phyloP scores from a whole-genome alignment of 495 filamentous ascomycete species.

The Symbiotaphrina buchneri region DNA sequence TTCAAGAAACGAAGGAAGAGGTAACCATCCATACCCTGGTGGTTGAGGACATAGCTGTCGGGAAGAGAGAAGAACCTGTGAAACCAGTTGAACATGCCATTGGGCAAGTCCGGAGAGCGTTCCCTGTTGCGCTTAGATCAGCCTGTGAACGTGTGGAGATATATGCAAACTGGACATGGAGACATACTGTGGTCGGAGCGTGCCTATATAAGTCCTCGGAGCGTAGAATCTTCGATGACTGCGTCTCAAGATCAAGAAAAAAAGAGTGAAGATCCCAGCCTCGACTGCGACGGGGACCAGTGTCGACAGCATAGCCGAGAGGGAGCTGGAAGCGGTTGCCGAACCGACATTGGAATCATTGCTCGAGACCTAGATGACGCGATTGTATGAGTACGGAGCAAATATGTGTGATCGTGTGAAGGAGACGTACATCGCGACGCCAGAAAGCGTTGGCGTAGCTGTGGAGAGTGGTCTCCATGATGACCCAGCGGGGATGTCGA shows the following conservation, averaged over 20 bases:
- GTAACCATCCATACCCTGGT: conserved; percentile 60
- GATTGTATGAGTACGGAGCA: no score
- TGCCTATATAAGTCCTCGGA: conserved; percentile 71
- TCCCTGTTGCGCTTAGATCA: conserved; percentile 20
- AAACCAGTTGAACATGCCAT: conserved; percentile 56
- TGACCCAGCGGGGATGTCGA: no score
- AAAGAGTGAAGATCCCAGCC: conserved; percentile 34
- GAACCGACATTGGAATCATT: conserved; percentile 2
- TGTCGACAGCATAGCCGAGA: conserved; percentile 41
- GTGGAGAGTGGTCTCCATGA: no score
- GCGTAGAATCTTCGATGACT: conserved; percentile 60
- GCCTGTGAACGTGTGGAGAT: not conserved
- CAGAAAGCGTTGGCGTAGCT: no score
- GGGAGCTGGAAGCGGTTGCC: conserved; percentile 17
- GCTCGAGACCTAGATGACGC: no score
- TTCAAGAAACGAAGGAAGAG: conserved; percentile 19
- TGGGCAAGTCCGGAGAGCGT: conserved; percentile 42
- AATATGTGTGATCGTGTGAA: no score
- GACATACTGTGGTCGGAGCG: conserved; percentile 36
- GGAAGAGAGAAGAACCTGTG: conserved; percentile 52
- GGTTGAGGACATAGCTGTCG: conserved; percentile 66
- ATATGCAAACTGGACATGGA: not conserved
- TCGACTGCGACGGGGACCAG: conserved; percentile 45
- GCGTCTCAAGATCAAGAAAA: conserved; percentile 60
- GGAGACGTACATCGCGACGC: no score